phyloP scores from a whole-genome alignment of 2,329 filamentous ascomycete species.

The Coniella lustricola region DNA sequence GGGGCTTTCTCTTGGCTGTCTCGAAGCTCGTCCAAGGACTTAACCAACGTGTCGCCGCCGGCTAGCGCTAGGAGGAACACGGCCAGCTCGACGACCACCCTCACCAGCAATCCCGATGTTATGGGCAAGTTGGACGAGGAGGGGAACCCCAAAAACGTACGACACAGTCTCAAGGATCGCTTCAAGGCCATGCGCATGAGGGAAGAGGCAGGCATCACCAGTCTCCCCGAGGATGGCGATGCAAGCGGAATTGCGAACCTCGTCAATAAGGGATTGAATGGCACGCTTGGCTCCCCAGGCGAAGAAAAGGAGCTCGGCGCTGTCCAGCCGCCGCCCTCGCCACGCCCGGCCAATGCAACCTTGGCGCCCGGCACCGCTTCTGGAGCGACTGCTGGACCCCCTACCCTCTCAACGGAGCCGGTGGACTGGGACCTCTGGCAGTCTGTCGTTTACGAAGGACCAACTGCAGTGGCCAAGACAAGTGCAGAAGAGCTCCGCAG shows the following conservation, averaged over 20 bases:
- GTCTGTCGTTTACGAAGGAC: slow-evolving; percentile 88
- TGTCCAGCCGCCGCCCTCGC: slow-evolving; percentile 31
- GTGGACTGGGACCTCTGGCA: slow-evolving; percentile 99
- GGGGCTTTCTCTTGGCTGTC: slow-evolving; percentile 85
- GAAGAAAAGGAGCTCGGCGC: slow-evolving; percentile 24
- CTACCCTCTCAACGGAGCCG: slow-evolving; percentile 60
- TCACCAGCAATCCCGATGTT: slow-evolving; percentile 75
- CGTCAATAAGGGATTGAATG: slow-evolving; percentile 18
- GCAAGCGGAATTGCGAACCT: slow-evolving; percentile 19
- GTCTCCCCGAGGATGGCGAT: slow-evolving; percentile 46
- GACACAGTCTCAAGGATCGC: slow-evolving; percentile 66
- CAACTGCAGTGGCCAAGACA: slow-evolving; percentile 76
- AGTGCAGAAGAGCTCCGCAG: slow-evolving; percentile 84
- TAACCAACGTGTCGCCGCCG: slow-evolving; percentile 48
- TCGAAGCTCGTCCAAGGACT: slow-evolving; percentile 54
- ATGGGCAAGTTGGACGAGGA: slow-evolving; percentile 71
- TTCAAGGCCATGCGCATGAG: slow-evolving; percentile 72
- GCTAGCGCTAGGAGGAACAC: slow-evolving; percentile 60
- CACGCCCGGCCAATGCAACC: slow-evolving; percentile 59
- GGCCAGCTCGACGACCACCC: slow-evolving; percentile 68
- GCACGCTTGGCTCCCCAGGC: slow-evolving; percentile 1
- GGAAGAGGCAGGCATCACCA: slow-evolving; percentile 57
- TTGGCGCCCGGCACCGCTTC: slow-evolving; percentile 81
- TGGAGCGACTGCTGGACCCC: slow-evolving; percentile 69
- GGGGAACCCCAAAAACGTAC: slow-evolving; percentile 32